Evolutionary conservation across 352 stramenopile genomes (phyloP).

Genomic region (Globisporangium solare): DNA sequence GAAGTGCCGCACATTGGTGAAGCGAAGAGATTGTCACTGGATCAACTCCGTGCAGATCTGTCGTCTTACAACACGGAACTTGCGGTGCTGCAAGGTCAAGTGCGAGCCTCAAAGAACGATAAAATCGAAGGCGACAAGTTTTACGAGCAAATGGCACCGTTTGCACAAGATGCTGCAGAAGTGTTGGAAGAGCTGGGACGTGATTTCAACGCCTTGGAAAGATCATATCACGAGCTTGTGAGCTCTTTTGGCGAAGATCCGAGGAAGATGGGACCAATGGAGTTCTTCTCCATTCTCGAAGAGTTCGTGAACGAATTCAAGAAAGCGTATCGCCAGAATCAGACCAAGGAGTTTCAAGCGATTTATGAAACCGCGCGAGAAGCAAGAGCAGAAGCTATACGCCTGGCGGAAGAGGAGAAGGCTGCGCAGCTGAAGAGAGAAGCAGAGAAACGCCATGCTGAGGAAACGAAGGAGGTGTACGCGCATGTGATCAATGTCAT

Average conservation of each 20-base stretch:
- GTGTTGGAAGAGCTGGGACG: conserved; percentile 75
- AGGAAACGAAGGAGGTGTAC: conserved; percentile 56
- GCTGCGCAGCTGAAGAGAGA: conserved; percentile 36
- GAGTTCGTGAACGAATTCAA: conserved; percentile 86
- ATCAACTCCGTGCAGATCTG: conserved; percentile 78
- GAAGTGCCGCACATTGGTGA: conserved; percentile 77
- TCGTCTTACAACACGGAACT: conserved; percentile 81
- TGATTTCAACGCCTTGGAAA: conserved; percentile 70
- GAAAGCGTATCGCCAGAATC: conserved; percentile 84
- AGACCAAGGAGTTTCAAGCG: conserved; percentile 79
- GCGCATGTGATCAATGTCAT: conserved; percentile 63
- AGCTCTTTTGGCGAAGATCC: conserved; percentile 83
- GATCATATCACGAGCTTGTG: conserved; percentile 72
- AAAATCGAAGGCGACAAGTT: conserved; percentile 72
- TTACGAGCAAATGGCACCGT: conserved; percentile 78
- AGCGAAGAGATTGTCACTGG: conserved; percentile 74
- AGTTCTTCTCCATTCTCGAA: conserved; percentile 81
- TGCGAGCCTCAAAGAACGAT: conserved; percentile 70
- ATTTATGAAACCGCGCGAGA: conserved; percentile 68
- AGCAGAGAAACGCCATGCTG: conserved; percentile 52
- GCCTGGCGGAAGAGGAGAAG: conserved; percentile 43
- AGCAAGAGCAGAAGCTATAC: conserved; percentile 34
- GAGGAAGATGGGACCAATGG: conserved; percentile 72
- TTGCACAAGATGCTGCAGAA: conserved; percentile 74
- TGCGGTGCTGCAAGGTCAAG: conserved; percentile 81